These are phyloP conservation scores for Arabis alpina DNA, from an alignment of 345 rosid genomes.

Conservation along the genomic window DNA sequence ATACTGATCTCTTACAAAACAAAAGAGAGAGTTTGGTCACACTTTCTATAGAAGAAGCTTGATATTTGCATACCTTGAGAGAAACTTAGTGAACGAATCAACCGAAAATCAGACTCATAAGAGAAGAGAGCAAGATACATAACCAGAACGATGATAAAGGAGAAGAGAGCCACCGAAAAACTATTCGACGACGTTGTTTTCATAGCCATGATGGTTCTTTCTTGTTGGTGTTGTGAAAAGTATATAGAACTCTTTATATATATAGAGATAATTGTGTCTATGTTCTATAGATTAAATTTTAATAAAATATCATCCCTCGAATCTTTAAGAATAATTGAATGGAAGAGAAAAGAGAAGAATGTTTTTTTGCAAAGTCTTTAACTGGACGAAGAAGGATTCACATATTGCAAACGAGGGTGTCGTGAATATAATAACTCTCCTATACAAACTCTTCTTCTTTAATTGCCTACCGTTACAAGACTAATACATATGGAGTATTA, in stretches of 20 bases:
- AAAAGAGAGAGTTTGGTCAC: background rate
- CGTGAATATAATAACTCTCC: background rate
- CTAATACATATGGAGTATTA: too few relatives aligned
- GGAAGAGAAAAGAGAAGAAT: conserved; percentile 23
- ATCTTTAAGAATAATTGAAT: conserved; percentile 16
- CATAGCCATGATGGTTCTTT: conserved; percentile 23
- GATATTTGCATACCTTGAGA: conserved; percentile 33
- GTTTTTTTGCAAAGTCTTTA: background rate
- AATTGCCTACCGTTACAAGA: background rate
- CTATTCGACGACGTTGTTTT: conserved; percentile 5
- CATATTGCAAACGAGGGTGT: background rate
- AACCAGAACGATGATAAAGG: conserved; percentile 24
- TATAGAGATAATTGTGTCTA: background rate
- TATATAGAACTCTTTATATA: background rate
- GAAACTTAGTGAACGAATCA: conserved; percentile 6
- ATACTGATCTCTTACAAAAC: too few relatives aligned
- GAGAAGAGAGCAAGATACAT: conserved; percentile 19
- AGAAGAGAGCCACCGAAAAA: background rate
- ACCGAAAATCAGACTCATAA: conserved; percentile 4
- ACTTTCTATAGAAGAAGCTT: background rate
- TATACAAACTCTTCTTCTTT: background rate
- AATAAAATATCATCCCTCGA: background rate
- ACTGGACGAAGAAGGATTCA: background rate
- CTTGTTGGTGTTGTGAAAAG: background rate
- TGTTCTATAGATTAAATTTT: background rate